phyloP scores from a whole-genome alignment of 352 stramenopile species.

The Thalassiosira hispida region DNA sequence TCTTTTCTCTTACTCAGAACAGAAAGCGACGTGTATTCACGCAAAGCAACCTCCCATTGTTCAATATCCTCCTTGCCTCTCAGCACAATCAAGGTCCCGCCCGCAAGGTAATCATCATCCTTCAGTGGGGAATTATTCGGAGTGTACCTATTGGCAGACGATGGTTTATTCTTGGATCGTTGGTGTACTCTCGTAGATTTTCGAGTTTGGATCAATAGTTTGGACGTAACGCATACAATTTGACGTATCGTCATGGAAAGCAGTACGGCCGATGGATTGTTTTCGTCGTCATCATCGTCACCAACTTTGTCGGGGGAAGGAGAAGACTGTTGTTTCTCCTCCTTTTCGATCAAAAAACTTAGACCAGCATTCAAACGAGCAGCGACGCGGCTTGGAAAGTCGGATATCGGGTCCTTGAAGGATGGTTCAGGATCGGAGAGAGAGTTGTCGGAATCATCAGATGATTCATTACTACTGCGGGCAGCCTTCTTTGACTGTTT shows the following conservation, averaged over 20 bases:
- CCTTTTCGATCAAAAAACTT: conserved; percentile 37
- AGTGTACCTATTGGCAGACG: conserved; percentile 17
- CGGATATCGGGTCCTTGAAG: conserved; percentile 42
- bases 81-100: conserved; percentile 62
- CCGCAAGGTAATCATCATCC: conserved; percentile 30
- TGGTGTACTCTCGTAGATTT: conserved; percentile 33
- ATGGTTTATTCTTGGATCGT: conserved; percentile 19
- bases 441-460: conserved; percentile 22
- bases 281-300: conserved; percentile 2
- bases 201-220: conserved; percentile 38
- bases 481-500: conserved; percentile 11
- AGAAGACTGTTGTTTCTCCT: neutral
- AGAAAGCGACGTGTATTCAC: conserved; percentile 67
- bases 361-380: conserved; percentile 38
- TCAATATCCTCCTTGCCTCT: conserved; percentile 58
- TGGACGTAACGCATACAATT: conserved; percentile 33
- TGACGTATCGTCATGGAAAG: conserved; percentile 43
- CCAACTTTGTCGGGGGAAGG: neutral
- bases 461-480: conserved; percentile 10
- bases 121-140: conserved; percentile 10
- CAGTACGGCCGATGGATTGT: conserved; percentile 24
- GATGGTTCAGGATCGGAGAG: conserved; percentile 26
- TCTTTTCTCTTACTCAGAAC: conserved; percentile 53
- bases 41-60: conserved; percentile 59
- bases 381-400: conserved; percentile 39